Evolutionary conservation across 2,329 filamentous ascomycete genomes (phyloP).

Genomic region (Phialophora verrucosa): DNA sequence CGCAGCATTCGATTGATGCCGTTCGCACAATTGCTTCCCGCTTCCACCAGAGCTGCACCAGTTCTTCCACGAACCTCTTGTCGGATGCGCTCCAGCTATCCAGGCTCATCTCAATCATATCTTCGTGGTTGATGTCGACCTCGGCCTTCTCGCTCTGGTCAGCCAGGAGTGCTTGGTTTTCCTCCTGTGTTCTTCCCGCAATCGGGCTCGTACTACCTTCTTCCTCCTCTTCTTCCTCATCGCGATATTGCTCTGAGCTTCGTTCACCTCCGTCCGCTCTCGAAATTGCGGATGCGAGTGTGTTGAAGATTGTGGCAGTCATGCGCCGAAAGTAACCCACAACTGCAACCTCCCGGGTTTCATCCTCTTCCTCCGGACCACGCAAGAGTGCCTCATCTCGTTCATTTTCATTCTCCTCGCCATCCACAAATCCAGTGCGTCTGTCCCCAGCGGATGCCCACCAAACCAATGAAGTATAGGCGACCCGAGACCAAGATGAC

Average conservation of each 20-base stretch:
- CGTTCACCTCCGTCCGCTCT: conserved; percentile 45
- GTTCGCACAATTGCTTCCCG: conserved; percentile 51
- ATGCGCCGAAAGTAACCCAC: conserved; percentile 58
- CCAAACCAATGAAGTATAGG: conserved; percentile 69
- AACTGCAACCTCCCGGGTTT: conserved; percentile 54
- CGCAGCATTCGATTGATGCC: conserved; percentile 55
- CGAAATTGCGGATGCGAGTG: conserved; percentile 49
- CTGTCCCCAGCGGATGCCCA: conserved; percentile 70
- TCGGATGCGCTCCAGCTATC: conserved; percentile 57
- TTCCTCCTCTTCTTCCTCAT: conserved; percentile 34
- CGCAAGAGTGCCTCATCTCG: conserved; percentile 52
- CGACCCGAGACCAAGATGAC: conserved; percentile 64
- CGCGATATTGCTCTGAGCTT: conserved; percentile 32
- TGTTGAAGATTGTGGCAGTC: conserved; percentile 54
- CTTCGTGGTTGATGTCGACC: conserved; percentile 50
- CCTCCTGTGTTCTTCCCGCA: conserved; percentile 33
- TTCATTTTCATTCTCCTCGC: conserved; percentile 56
- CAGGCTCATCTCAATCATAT: conserved; percentile 56
- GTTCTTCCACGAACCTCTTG: conserved; percentile 52
- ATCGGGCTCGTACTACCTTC: conserved; percentile 20
- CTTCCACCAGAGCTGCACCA: conserved; percentile 55
- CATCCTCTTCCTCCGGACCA: conserved; percentile 44
- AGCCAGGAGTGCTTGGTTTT: conserved; percentile 37
- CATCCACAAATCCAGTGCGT: conserved; percentile 59
- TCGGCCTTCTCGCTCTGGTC: conserved; percentile 37